Evolutionary conservation across 176 grass and related monocot genomes (phyloP).

Genomic region (Oryza glumipatula): DNA sequence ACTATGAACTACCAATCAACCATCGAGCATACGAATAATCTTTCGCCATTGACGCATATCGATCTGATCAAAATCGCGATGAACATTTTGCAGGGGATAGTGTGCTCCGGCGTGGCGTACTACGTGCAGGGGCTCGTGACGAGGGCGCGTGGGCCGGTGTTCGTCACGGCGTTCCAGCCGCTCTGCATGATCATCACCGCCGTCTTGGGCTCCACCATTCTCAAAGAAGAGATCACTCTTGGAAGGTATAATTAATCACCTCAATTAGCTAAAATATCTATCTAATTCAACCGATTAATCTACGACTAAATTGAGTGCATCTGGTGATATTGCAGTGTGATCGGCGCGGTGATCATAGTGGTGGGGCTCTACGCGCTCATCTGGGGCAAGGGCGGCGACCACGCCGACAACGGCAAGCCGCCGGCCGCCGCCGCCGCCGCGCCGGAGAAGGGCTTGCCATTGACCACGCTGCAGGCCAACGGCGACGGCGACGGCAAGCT

Average conservation of each 20-base stretch:
- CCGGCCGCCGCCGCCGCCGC: neutral
- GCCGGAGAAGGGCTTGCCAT: slow-evolving; percentile 57
- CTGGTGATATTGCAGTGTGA: slow-evolving; percentile 48
- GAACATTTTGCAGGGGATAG: slow-evolving; percentile 60
- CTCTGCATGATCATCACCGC: slow-evolving; percentile 94
- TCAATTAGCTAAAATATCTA: neutral
- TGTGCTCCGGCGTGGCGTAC: slow-evolving; percentile 90
- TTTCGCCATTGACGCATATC: neutral
- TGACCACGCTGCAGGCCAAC: slow-evolving; percentile 33
- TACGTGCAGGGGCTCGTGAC: slow-evolving; percentile 88
- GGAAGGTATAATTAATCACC: slow-evolving; percentile 62
- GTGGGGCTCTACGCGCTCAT: slow-evolving; percentile 89
- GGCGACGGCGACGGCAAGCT: slow-evolving; percentile 45
- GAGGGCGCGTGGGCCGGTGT: slow-evolving; percentile 82
- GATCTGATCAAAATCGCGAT: no score
- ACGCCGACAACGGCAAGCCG: slow-evolving; percentile 48
- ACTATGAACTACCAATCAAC: neutral
- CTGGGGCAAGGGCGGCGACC: slow-evolving; percentile 94
- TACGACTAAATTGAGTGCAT: neutral
- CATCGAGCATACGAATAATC: no score
- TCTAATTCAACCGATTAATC: neutral
- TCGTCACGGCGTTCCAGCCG: slow-evolving; percentile 93
- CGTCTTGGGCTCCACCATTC: slow-evolving; percentile 67
- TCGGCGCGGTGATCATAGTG: slow-evolving; percentile 90
- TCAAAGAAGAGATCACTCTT: slow-evolving; percentile 82